Evolutionary conservation across 345 rosid genomes (phyloP).

Genomic region (Acer campestre): DNA sequence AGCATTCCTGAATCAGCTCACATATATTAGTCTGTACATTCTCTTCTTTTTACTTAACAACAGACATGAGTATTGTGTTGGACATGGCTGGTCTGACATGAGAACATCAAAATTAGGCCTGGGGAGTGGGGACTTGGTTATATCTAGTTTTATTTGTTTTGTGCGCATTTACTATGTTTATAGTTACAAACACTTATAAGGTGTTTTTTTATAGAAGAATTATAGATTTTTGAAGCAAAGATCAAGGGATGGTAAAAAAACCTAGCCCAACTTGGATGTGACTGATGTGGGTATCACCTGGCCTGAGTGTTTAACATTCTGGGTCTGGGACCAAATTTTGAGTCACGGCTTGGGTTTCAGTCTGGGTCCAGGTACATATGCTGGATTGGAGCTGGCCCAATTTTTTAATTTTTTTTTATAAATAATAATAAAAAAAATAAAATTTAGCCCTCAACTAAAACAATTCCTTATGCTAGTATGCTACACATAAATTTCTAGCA

Average conservation of each 20-base stretch:
- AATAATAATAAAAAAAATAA: too few species aligned
- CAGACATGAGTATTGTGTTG: neutral
- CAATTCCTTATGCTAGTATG: too few species aligned
- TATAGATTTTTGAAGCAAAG: neutral
- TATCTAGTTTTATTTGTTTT: neutral
- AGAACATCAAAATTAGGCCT: neutral
- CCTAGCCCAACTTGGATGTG: neutral
- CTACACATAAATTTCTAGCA: too few species aligned
- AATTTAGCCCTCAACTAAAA: too few species aligned
- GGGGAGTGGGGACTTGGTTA: neutral
- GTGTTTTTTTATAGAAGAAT: neutral
- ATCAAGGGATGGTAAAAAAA: neutral
- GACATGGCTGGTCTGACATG: neutral
- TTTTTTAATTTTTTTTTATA: too few species aligned
- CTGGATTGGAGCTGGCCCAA: too few species aligned
- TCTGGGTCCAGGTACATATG: too few species aligned
- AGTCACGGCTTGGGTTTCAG: too few species aligned
- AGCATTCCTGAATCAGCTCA: neutral
- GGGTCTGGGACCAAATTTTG: neutral
- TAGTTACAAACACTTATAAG: neutral
- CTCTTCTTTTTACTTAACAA: neutral
- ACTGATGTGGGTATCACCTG: neutral
- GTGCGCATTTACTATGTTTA: neutral
- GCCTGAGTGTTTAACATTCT: neutral
- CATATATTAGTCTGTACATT: neutral